Base-by-base conservation (phyloP, 2,329 filamentous ascomycete species). In the Diaporthe ilicicola region DNA sequence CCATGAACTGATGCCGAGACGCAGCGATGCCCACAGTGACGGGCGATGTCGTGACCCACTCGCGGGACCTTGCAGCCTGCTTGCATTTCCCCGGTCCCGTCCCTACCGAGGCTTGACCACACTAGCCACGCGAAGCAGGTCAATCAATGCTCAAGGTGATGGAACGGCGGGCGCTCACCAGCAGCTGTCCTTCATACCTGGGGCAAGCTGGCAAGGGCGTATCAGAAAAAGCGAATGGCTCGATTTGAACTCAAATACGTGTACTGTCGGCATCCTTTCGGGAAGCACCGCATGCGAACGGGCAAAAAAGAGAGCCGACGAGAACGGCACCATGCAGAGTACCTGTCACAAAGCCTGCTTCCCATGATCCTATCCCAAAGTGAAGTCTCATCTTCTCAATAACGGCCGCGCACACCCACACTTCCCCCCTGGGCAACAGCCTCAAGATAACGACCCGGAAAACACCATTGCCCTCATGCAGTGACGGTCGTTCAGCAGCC, bases 11-110 rank as follows among this genome's bases (percentile, higher is more conserved):
- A 22, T 27, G 59, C 59, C 42, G 59, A 62, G 42, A 62, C 59
- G 27, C 59, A 62, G 59, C 59, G 59, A 62, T 48, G 42, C 59
- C 59, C 27, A 62, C 59, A 62, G 48, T 34, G 59, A 48, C 59
- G 13, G 10, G 22, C 59, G 17, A 24, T 62, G 59, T 62, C 42
- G 59, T 62, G 59, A 62, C 59, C 59, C 59, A 62, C 59, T 48
- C 15, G 39, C 42, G 42, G 59, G 42, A 48, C 17, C 48, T 62
- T 62, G 59, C 59, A 29, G 59, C 56, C 56, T 62, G 42, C 9
- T 24, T 62, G 59, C 59, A 48, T 48, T 62, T 62, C 59, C 59
- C 42, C 59, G 42, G 59, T 24, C 42, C 59, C 59, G 42, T 39
- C 59, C n/a, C 27, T 3, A 24, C 46, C 59, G 46, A 48, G 34